Evolutionary conservation across 108 stramenopile species (phyloP), one percentile per base, ranked within the genome.

Genomic region (Aurantiochytrium sp.): DNA sequence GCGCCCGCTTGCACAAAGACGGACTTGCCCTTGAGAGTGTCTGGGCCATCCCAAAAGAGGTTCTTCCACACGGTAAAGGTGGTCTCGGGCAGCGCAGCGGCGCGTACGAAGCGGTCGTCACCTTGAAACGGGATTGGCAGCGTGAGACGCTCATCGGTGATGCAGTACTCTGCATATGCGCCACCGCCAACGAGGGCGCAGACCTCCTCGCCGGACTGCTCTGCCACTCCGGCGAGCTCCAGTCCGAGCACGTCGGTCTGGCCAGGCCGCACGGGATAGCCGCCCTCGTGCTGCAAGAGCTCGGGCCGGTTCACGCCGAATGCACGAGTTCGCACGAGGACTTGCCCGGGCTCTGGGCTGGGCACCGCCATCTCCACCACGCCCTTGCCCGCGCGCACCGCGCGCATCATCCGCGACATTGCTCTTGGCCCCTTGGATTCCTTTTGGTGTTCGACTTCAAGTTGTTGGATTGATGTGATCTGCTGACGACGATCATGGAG

Each of bases 21-120:
- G 5, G 49, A 53, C 28, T 83, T 83, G 45, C 76, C 76, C 49
- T 23, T 12, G 49, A 83, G 49, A 12, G 76, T 25, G 51, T 83
- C 76, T 12, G 76, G 76, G 10, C 51, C 51, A 45, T 53, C 51
- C 51, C 49, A 47, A 35, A 83, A 83, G 49, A 83, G 49, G 28
- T 83, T 83, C 76, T 83, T 83, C 76, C 76, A 83, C 76, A 83
- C 76, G n/a, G 76, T 83, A 23, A 83, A 83, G n/a, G 51, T 53
- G 43, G 76, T 83, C 51, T 83, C 76, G 43, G 76, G 76, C 45
- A 83, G 51, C 23, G 76, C 76, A 8, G 76, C 76, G n/a, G 76
- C 45, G 8, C 51, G 45, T 16, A 53, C 76, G 28, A 83, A 83
- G 23, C 45, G 45, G 51, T 83, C 76, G 16, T 47, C 76, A 6